phyloP scores from a whole-genome alignment of 2,329 filamentous ascomycete species.

The Clonostachys chloroleuca region DNA sequence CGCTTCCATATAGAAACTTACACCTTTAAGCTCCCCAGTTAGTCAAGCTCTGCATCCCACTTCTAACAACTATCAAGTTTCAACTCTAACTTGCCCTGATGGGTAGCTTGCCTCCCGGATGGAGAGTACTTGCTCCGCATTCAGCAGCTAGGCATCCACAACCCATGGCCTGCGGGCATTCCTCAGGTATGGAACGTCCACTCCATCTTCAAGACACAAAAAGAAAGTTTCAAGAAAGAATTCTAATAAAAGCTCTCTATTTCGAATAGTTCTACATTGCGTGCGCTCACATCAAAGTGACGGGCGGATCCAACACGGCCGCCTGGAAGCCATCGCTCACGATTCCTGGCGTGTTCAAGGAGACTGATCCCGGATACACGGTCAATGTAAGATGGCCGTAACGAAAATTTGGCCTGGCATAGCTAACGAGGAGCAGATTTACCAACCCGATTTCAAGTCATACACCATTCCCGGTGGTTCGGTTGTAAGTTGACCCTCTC shows the following conservation, averaged over 20 bases:
- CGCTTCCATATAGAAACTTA: slow-evolving; percentile 16
- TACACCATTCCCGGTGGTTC: slow-evolving; percentile 23
- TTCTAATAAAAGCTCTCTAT: neutral
- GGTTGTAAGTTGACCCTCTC: neutral
- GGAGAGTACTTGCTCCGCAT: slow-evolving; percentile 56
- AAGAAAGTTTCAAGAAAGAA: neutral
- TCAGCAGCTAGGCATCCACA: slow-evolving; percentile 58
- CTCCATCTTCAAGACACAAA: slow-evolving; percentile 3
- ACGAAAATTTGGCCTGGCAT: neutral
- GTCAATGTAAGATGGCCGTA: slow-evolving; percentile 27
- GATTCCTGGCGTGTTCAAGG: slow-evolving; percentile 30
- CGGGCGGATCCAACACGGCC: slow-evolving; percentile 9
- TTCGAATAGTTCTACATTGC: slow-evolving; percentile 31
- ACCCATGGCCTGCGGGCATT: slow-evolving; percentile 35
- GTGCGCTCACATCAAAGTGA: slow-evolving; percentile 16
- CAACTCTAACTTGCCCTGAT: too few species aligned
- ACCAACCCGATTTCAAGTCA: slow-evolving; percentile 19
- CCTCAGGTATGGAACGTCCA: slow-evolving; percentile 19
- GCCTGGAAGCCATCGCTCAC: slow-evolving; percentile 14
- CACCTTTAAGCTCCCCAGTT: slow-evolving; percentile 33
- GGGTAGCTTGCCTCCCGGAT: slow-evolving; percentile 34
- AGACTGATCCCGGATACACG: slow-evolving; percentile 36
- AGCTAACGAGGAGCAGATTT: slow-evolving; percentile 10
- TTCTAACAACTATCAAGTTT: too few species aligned
- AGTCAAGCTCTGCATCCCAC: too few species aligned